Evolutionary conservation across 768 basidiomycete species (phyloP), one percentile per base, ranked within the genome.

Genomic region (Mrakia blollopis): DNA sequence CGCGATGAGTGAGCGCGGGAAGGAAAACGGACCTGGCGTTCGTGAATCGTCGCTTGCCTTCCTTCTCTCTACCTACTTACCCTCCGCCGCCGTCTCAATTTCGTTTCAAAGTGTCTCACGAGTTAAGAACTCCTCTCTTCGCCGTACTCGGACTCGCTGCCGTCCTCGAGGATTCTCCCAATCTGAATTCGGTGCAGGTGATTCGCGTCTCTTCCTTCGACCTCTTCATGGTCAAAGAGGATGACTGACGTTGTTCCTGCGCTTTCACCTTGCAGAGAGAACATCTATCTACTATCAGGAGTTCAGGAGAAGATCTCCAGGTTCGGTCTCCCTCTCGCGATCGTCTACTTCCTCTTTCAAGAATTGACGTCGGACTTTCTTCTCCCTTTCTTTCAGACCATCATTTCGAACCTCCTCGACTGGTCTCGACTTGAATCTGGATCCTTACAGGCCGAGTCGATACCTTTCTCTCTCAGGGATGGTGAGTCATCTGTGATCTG

Each of bases 351-450:
- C 18, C 18, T 50, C 47, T 21, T 18, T 21, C 47, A 7, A n/a
- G n/a, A n/a, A n/a, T 18, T 50, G 18, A 50, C 47, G 16, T n/a
- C n/a, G n/a, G n/a, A n/a, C n/a, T n/a, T n/a, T n/a, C 47, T 50
- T 50, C 18, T 50, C 18, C 47, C 47, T 50, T 50, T 21, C 47
- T 50, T 18, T 7, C 7, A 50, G 69, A 61, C 57, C 37, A 57
- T 70, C 69, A 76, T 76, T 57, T 70, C 75, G 5, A 76, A 76
- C 57, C 50, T 76, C 2, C 75, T 76, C 21, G 75, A 76, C 61
- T 69, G 68, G 52, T 44, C 37, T 16, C 69, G 60, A 9, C 65
- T 76, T 4, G 67, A 76, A 47, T 54, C 57, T 7, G 75, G 75
- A 3, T 67, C 65, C 1, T 32, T 76, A n/a, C 41, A 70, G 16